Base-by-base conservation (phyloP, 176 grass and related monocot species). In the Carex myosuroides region DNA sequence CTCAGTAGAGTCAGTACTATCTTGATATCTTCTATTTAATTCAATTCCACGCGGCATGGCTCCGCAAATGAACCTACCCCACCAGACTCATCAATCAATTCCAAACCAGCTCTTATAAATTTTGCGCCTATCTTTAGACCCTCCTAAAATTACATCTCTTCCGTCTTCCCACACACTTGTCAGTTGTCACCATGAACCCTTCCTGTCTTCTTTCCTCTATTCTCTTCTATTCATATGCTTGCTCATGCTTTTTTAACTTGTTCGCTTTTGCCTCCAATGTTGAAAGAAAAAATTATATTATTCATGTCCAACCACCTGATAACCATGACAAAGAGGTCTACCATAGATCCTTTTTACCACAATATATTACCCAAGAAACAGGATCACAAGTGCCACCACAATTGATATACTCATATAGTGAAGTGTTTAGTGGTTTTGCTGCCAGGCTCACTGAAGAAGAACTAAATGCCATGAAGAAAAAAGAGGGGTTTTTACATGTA, bases 341-440 rank as follows among this genome's bases (percentile, higher is more conserved):
- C 79, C 94, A 97, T 88, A 89, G 83, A 79, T 97, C 94, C 24
- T 94, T 97, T 90, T 85, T 97, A 9, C 75, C 88, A 32, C 60
- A 84, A 58, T 83, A 76, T 11, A 74, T 77, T 10, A 3, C 71
- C 18, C 50, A 3, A n/a, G 80, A 90, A 10, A 2, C 46, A 50
- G 46, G 30, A 3, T 77, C 20, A 37, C 84, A 82, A 33, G 82
- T 44, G 0, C 81, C 60, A 5, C 90, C 88, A 37, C 90, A 70
- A 20, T 87, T 97, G 41, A 75, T 97, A 1, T 94, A 92, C 82
- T 97, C 94, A 2, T 97, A 97, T 70, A 84, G 8, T 50, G 84
- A 94, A 79, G 94, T 81, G 1, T 92, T 97, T 85, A 88, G 90
- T 1, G 94, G 94, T 54, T 97, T 97, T 85, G 94, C 94, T 0